Base-by-base conservation (phyloP, 352 stramenopile genomes). In the Blastocystis sp. region DNA sequence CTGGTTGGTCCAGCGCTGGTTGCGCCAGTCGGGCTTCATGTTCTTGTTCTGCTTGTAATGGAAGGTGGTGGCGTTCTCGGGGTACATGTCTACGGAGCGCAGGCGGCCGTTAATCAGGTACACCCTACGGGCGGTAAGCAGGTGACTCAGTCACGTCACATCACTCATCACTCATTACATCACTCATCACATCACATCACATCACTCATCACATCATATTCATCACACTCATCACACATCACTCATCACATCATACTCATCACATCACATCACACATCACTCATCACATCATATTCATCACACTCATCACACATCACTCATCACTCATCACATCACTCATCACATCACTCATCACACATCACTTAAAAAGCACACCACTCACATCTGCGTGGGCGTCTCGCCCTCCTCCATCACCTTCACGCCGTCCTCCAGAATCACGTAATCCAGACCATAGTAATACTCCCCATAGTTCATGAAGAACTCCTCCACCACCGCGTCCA, bases 1-100 rank as follows among this genome's bases (percentile, higher is more conserved):
- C 60, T 84, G 74, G 34, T 84, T 11, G 17, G 52, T 84, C 74
- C 74, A 84, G n/a, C 59, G 59, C 23, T 64, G 74, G 21, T 84
- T 84, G 9, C 74, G 74, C 74, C 74, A 84, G 45, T 84, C 74
- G 23, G 74, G 74, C 28, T 66, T 64, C 52, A 84, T 84, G 23
- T 69, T 67, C 28, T 84, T 84, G 61, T 69, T 84, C 4, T 62
- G 43, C 60, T 62, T 19, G 40, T 84, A 84, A 1, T 67, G 34
- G 41, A 69, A 69, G 45, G 60, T 69, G 4, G 45, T 59, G 17
- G 65, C 74, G 11, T 48, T 52, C 45, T 67, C 45, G 0, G 53
- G 23, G 48, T 84, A 67, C 17, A 66, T 3, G 34, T 84, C 74
- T 9, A 84, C 74, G 1, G 74, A 84, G 19, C 74, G 74, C n/a